Percentiles rank a stretch among this genome's conserved stretches.
These are phyloP conservation scores for Oldenlandia corymbosa DNA, from an alignment of 257 asterid species.

Conservation along the genomic window DNA sequence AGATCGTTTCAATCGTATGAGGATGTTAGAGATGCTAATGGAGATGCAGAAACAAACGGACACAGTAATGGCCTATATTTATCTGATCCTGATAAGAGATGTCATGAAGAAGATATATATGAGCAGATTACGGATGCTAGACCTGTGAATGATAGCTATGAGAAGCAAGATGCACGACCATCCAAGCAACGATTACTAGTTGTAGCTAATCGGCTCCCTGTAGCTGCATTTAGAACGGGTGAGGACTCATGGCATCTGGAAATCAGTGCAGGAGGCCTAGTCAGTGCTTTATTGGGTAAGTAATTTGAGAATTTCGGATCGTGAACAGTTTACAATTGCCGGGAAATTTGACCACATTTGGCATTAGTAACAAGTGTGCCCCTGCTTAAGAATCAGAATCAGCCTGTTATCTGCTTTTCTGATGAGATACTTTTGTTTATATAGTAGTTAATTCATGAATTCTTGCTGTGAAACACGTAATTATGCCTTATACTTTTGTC, in stretches of 20 bases:
- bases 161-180: conserved; percentile 41
- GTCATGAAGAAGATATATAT: conserved; percentile 35
- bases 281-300: conserved; percentile 80
- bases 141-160: conserved; percentile 23
- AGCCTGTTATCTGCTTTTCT: not conserved
- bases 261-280: conserved; percentile 82
- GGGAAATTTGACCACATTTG: not conserved
- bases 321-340: not conserved
- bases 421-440: not conserved
- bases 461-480: not conserved
- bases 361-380: not conserved
- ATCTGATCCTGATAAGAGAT: conserved; percentile 39
- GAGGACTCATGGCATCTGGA: conserved; percentile 79
- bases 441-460: not conserved
- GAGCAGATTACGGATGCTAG: conserved; percentile 35
- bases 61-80: conserved; percentile 30
- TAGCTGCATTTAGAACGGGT: conserved; percentile 68
- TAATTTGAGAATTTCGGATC: conserved; percentile 5
- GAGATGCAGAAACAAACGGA: conserved; percentile 34
- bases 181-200: conserved; percentile 63
- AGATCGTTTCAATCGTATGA: conserved; percentile 41
- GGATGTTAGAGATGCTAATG: conserved; percentile 37
- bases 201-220: conserved; percentile 88
- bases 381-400: not conserved
- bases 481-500: conserved; percentile 20